phyloP scores from a whole-genome alignment of 1,284 basidiomycete genomes.

The Heterobasidion annosum region DNA sequence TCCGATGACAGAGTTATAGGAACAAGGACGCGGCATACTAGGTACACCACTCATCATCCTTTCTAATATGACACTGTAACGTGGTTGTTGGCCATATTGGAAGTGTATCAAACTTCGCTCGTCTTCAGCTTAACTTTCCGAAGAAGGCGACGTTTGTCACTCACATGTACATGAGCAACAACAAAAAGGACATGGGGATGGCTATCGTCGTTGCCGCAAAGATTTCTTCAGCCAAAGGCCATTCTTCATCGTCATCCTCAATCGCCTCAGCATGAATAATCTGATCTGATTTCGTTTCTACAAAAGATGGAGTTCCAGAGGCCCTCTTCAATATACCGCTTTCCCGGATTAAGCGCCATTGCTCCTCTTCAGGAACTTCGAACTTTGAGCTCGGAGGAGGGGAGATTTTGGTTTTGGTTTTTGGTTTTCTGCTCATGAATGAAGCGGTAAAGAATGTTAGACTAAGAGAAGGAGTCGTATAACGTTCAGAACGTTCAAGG shows the following conservation, averaged over 20 bases:
- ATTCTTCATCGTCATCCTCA: constrained; percentile 26
- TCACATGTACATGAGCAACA: constrained; percentile 74
- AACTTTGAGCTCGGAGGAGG: constrained; percentile 5
- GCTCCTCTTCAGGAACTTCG: constrained; percentile 63
- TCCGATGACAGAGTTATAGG: neutral
- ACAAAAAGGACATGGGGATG: constrained; percentile 62
- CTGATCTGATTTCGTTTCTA: constrained; percentile 4
- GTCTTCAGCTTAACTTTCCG: neutral
- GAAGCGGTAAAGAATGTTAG: neutral
- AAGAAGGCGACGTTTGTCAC: constrained; percentile 16
- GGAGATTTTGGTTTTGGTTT: constrained; percentile 12
- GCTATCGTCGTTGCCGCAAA: constrained; percentile 53
- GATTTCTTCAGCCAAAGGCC: constrained; percentile 57
- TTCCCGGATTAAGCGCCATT: constrained; percentile 66
- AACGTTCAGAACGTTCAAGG: no score
- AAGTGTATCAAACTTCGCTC: constrained; percentile 54
- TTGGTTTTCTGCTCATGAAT: constrained; percentile 31
- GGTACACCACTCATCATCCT: constrained; percentile 57
- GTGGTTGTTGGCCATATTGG: constrained; percentile 57
- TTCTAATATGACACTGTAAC: constrained; percentile 35
- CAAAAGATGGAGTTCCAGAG: neutral
- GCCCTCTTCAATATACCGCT: constrained; percentile 50
- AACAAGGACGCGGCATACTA: constrained; percentile 36
- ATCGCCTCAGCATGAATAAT: constrained; percentile 8
- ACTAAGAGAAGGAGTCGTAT: no score